A percentile compares a stretch with the other conserved stretches of the same genome.
phyloP scores from a whole-genome alignment of 306 rosid genomes.

The Casuarina cunninghamiana region DNA sequence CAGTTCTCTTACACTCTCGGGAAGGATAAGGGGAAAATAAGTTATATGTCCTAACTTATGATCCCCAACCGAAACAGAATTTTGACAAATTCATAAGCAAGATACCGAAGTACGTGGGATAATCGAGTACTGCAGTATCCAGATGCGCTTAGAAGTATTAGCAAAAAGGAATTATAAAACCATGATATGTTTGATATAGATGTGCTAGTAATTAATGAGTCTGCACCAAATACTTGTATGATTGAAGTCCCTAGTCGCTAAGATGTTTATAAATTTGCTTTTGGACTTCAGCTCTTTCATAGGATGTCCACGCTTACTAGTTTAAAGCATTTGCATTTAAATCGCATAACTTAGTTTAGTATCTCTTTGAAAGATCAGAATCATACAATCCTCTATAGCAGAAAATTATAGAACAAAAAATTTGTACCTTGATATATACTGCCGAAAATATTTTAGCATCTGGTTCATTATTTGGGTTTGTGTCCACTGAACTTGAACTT shows the following conservation, averaged over 20 bases:
- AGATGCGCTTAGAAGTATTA: not conserved
- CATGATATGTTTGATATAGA: not conserved
- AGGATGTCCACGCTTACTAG: not conserved
- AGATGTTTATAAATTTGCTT: not conserved
- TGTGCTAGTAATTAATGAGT: not conserved
- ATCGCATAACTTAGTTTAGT: not conserved
- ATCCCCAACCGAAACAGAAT: not conserved
- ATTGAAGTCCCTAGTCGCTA: not conserved
- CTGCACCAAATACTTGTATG: not conserved
- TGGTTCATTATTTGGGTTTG: slow-evolving; percentile 20
- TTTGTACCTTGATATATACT: slow-evolving; percentile 19
- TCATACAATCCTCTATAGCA: not conserved
- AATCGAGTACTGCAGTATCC: not conserved
- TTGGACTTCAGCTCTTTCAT: not conserved
- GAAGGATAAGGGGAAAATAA: not conserved
- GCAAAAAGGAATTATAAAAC: not conserved
- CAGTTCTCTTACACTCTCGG: not conserved
- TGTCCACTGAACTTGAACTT: slow-evolving; percentile 36
- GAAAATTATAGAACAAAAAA: slow-evolving; percentile 7
- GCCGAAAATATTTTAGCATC: not conserved
- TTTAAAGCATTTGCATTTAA: not conserved
- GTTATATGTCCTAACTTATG: not conserved
- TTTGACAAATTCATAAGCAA: not conserved
- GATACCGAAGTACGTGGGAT: not conserved
- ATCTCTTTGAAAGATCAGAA: not conserved